Evolutionary conservation across 1,284 basidiomycete species (phyloP), one percentile per base, ranked within the genome.

Genomic region (Fomitopsis schrenkii): DNA sequence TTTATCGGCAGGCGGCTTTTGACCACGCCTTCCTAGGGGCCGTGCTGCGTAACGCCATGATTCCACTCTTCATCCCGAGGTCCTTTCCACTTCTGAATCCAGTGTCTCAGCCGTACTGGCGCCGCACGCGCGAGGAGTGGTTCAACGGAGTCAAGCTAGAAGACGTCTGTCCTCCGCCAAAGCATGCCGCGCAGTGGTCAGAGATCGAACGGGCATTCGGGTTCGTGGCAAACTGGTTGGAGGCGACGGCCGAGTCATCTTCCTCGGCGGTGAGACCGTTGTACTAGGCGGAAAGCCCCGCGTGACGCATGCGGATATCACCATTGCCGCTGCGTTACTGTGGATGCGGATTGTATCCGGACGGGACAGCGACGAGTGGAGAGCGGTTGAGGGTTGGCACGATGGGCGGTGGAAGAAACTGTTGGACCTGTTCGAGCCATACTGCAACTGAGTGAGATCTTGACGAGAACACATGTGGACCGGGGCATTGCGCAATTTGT

Each of bases 81-180:
- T 3, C 30, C 28, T 30, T 35, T 26, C 33, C 50, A 6, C 33
- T 59, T 17, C 50, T 53, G 6, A 19, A 53, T 6, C 60, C 30
- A 50, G 48, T 50, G 6, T 68, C 67, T 59, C 45, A 59, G 52
- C 62, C 44, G 48, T 70, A 64, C 63, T 70, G 70, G 67, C 64
- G 67, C 5, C 15, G 28, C 42, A 68, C 70, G 50, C 61, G 70
- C 6, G 71, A 70, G 61, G 40, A 15, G 36, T 38, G 22, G 36
- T 57, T 64, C 36, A 50, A 50, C 9, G 30, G 40, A 19, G n/a
- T 8, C 28, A 60, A 58, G 63, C 55, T 74, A 22, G 70, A 72
- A 55, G 67, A 68, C 2, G 9, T 64, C 35, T 33, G 52, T n/a
- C 61, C 67, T 33, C 65, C 67, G 6, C 17, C 17, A 14, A 62